Base-by-base conservation (phyloP, 352 stramenopile genomes). In the Phytophthora nicotianae region DNA sequence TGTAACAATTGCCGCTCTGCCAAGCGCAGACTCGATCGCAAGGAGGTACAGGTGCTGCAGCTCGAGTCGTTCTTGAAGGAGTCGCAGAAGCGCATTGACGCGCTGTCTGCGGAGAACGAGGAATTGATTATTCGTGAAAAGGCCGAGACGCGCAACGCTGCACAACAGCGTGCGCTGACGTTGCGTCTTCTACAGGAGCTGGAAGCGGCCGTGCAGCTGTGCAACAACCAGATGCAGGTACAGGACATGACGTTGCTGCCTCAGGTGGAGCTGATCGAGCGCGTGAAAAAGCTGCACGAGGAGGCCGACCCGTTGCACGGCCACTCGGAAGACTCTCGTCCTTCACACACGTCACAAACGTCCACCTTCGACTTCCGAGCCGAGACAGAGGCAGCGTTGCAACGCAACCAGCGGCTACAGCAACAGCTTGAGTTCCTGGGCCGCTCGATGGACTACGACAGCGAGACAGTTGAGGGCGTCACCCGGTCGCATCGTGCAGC, bases 61-160 rank as follows among this genome's bases (percentile, higher is more conserved):
- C 76, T 93, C 49, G 83, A 93, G 68, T 74, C 75, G 9, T 89
- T 90, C 46, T 58, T 90, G 13, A 93, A 93, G 47, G 83, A 93
- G 50, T 90, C 81, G 0, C 83, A 90, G 71, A 89, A 89, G 43
- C 76, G 81, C 19, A 87, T 90, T 48, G 81, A 93, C 64, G 72
- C 80, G 47, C 65, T 91, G 17, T 43, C 69, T 5, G 62, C 81
- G 2, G 81, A 90, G 54, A 89, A 81, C 51, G 83, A 93, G 20
- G 83, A 93, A 63, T 66, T 93, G 2, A 27, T 76, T 7, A 59
- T 81, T 29, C 75, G 83, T 0, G 83, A 93, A 48, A 69, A 76
- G 32, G 78, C 78, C 5, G 83, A 93, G 60, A 90, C 81, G n/a
- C 64, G 74, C 42, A 86, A 90, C 45, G 81, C 76, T 4, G 67